Conservation (phyloP, 2,329 filamentous ascomycete species). For the Grosmannia serpens region DNA sequence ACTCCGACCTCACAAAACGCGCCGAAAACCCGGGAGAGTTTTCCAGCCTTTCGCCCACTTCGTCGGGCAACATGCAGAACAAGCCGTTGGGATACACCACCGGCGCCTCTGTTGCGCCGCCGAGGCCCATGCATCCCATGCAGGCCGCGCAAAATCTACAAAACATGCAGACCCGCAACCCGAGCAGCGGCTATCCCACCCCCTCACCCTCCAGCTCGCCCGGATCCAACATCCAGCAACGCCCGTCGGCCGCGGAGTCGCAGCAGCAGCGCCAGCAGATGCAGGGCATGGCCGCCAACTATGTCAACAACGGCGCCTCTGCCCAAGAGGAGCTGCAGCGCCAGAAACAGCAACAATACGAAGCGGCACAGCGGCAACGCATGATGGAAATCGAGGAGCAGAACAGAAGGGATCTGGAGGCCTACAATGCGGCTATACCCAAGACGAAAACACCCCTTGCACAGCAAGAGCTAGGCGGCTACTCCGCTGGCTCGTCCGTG, state of each 20-base stretch:
- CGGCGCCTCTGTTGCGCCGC: conserved; percentile 52
- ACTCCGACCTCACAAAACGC: conserved; percentile 70
- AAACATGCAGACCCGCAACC: conserved; percentile 18
- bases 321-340: conserved; percentile 42
- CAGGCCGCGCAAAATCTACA: conserved; percentile 22
- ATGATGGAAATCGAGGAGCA: conserved; percentile 51
- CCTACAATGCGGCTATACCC: conserved; percentile 81
- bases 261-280: conserved; percentile 45
- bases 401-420: conserved; percentile 65
- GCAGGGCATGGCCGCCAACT: conserved; percentile 44
- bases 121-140: conserved; percentile 50
- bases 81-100: conserved; percentile 52
- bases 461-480: conserved; percentile 76
- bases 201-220: conserved; percentile 23
- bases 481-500: conserved; percentile 34
- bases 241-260: conserved; percentile 32
- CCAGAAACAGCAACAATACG: conserved; percentile 49
- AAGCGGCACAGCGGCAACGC: conserved; percentile 42
- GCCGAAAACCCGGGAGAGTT: conserved; percentile 60
- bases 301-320: conserved; percentile 37
- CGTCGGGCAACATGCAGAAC: conserved; percentile 41
- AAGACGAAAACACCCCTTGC: conserved; percentile 70
- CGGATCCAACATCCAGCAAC: conserved; percentile 26
- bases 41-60: conserved; percentile 55
- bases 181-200: conserved; percentile 26